Conservation (phyloP, 306 rosid species). For the Luffa aegyptiaca region DNA sequence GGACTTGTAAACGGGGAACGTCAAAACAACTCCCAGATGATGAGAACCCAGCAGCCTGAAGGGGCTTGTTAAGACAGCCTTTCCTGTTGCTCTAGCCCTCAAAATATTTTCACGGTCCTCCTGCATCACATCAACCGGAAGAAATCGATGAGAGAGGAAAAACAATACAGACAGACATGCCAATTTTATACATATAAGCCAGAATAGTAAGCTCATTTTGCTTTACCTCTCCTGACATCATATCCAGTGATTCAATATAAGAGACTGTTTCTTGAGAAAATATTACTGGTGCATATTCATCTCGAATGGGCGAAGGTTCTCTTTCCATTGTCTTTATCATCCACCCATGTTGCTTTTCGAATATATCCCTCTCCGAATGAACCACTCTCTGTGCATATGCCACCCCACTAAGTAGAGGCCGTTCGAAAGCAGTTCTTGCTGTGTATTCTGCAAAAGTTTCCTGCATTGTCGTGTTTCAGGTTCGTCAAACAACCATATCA, state of each 20-base stretch:
- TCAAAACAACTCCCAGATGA: conserved; percentile 98
- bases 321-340: conserved; percentile 86
- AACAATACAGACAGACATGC: background rate
- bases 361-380: conserved; percentile 59
- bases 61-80: conserved; percentile 95
- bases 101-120: conserved; percentile 92
- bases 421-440: conserved; percentile 88
- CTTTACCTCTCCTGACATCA: conserved; percentile 98
- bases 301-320: conserved; percentile 63
- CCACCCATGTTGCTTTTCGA: conserved; percentile 86
- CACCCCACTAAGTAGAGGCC: conserved; percentile 94
- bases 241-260: conserved; percentile 84
- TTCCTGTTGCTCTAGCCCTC: conserved; percentile 96
- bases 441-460: conserved; percentile 92
- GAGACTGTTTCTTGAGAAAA: conserved; percentile 84
- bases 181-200: background rate
- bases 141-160: background rate
- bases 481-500: background rate
- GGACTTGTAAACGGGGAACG: conserved; percentile 93
- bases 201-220: background rate
- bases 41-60: conserved; percentile 81
- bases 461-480: conserved; percentile 32
- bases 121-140: conserved; percentile 29
- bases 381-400: conserved; percentile 86
- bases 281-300: conserved; percentile 95